phyloP scores from a whole-genome alignment of 2,329 filamentous ascomycete species.

The Sphaceloma murrayae region DNA sequence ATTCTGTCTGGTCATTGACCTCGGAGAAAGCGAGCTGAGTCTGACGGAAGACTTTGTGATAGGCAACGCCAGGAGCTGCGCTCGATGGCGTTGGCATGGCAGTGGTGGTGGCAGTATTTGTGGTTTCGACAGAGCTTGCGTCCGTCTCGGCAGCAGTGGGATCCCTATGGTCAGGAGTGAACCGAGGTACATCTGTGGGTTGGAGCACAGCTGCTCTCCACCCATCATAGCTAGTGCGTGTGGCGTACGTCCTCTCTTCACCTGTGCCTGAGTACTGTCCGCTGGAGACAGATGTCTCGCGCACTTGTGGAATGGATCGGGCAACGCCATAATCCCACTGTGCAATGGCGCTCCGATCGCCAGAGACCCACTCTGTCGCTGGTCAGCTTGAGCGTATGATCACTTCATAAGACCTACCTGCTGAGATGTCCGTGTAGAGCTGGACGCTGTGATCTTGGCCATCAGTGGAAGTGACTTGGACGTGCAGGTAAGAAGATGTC shows the following conservation, averaged over 20 bases:
- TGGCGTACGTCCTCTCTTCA: not conserved
- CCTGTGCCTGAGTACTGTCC: not conserved
- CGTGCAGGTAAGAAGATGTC: constrained; percentile 59
- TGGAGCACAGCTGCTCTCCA: constrained; percentile 13
- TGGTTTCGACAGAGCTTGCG: too few species aligned
- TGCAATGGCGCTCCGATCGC: constrained; percentile 46
- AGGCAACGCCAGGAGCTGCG: constrained; percentile 20
- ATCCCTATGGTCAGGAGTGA: constrained; percentile 3
- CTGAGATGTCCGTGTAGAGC: constrained; percentile 63
- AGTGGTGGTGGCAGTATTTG: not conserved
- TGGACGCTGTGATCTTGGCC: constrained; percentile 54
- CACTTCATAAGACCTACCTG: constrained; percentile 39
- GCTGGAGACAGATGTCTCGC: not conserved
- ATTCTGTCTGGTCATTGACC: constrained; percentile 40
- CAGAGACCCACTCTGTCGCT: constrained; percentile 58
- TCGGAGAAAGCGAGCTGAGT: constrained; percentile 36
- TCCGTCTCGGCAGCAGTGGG: not conserved
- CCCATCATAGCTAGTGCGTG: constrained; percentile 4
- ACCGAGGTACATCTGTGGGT: not conserved
- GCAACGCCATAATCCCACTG: constrained; percentile 50
- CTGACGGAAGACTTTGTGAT: constrained; percentile 26
- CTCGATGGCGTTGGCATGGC: not conserved
- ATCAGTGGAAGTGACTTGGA: constrained; percentile 54
- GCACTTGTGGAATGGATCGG: constrained; percentile 14
- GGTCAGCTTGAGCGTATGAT: not conserved